These are phyloP conservation scores for Hyaloperonospora brassicae DNA, from an alignment of 352 stramenopile species.

Conservation along the genomic window DNA sequence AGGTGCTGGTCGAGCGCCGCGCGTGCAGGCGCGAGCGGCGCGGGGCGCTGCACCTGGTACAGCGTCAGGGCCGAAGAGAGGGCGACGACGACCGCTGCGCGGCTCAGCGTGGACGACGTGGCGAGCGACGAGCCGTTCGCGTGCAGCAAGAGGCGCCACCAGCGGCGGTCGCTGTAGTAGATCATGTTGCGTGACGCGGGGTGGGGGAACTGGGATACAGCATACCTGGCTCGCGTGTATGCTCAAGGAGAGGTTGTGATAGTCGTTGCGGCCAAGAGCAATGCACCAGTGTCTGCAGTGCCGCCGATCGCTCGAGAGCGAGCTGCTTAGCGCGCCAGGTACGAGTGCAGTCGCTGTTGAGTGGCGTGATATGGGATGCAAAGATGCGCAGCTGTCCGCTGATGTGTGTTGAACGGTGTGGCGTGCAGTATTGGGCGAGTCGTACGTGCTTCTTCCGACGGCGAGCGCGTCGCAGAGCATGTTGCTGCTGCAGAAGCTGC, in stretches of 20 bases:
- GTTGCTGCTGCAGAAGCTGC: constrained; percentile 38
- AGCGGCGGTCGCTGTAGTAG: constrained; percentile 38
- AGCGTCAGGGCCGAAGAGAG: constrained; percentile 20
- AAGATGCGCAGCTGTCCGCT: constrained; percentile 5
- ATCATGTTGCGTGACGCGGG: constrained; percentile 23
- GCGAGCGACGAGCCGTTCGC: constrained; percentile 29
- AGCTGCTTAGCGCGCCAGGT: constrained; percentile 34
- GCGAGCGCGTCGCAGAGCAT: constrained; percentile 51
- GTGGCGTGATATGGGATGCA: background rate
- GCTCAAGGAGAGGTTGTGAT: constrained; percentile 6
- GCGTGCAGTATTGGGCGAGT: constrained; percentile 46
- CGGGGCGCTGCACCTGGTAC: constrained; percentile 20
- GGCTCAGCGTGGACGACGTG: constrained; percentile 20
- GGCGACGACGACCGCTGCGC: constrained; percentile 15
- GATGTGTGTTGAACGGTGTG: background rate
- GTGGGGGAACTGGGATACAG: constrained; percentile 3
- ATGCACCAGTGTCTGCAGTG: constrained; percentile 34
- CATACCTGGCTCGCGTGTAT: constrained; percentile 9
- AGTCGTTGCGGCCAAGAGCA: constrained; percentile 19
- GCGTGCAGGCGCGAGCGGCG: constrained; percentile 9
- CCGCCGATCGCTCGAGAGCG: constrained; percentile 28
- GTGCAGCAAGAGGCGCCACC: constrained; percentile 34
- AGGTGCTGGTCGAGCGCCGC: constrained; percentile 23
- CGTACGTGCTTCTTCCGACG: constrained; percentile 67
- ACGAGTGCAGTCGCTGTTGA: background rate